Evolutionary conservation across 176 grass and related monocot genomes (phyloP).

Genomic region (Leersia perrieri): DNA sequence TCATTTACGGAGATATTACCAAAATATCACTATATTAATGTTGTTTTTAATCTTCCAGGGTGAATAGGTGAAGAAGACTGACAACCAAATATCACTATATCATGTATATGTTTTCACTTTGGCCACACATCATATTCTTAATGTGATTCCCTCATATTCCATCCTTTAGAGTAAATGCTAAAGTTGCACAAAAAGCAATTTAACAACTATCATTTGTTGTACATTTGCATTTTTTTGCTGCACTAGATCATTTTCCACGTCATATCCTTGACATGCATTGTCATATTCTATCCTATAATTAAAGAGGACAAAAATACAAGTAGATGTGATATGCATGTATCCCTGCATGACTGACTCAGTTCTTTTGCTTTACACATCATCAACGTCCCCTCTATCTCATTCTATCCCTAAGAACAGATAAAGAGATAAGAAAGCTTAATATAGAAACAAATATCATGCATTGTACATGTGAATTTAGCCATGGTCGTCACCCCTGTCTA

Average conservation of each 20-base stretch:
- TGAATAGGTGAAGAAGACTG: background rate
- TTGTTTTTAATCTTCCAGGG: background rate
- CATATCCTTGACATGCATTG: background rate
- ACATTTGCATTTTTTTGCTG: background rate
- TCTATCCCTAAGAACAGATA: background rate
- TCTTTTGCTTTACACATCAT: background rate
- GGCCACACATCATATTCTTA: background rate
- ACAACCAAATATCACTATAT: too few relatives aligned
- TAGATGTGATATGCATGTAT: background rate
- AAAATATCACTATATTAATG: background rate
- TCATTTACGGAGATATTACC: too few relatives aligned
- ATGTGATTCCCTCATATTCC: background rate
- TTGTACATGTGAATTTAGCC: background rate
- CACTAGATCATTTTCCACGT: background rate
- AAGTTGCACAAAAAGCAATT: background rate
- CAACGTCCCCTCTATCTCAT: background rate
- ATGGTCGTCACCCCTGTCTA: background rate
- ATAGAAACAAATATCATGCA: background rate
- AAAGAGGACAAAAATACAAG: constrained; percentile 1
- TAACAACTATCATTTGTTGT: background rate
- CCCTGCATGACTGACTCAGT: background rate
- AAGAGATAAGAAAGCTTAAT: background rate
- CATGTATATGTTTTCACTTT: background rate
- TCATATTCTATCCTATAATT: background rate
- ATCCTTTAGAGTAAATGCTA: background rate